A percentile compares a stretch with the other conserved stretches of the same genome.
phyloP scores from a whole-genome alignment of 148 eudicot genomes.

The Mesembryanthemum crystallinum region DNA sequence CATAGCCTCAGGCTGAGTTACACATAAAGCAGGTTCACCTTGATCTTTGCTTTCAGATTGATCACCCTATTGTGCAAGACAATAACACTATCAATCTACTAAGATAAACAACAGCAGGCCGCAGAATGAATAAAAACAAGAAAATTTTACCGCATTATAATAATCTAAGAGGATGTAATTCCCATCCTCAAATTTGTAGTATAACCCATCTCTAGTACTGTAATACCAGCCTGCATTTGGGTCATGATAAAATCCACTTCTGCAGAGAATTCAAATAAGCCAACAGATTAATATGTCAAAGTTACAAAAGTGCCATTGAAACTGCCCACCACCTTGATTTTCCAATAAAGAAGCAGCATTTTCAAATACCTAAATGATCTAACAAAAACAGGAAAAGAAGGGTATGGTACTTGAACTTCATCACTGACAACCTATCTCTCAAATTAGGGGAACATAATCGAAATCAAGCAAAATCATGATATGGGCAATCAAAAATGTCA shows the following conservation, averaged over 20 bases:
- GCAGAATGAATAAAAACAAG: neutral
- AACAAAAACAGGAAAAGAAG: neutral
- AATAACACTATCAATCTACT: conserved; percentile 10
- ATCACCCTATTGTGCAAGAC: conserved; percentile 27
- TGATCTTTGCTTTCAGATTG: conserved; percentile 27
- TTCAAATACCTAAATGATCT: neutral
- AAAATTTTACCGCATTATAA: conserved; percentile 40
- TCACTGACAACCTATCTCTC: neutral
- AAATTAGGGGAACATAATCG: neutral
- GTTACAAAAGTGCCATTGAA: neutral
- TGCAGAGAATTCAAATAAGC: conserved; percentile 34
- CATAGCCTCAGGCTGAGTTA: neutral
- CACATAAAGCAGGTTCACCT: conserved; percentile 16
- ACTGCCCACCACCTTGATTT: conserved; percentile 1
- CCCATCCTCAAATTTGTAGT: conserved; percentile 89
- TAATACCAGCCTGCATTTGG: conserved; percentile 94
- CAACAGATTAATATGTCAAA: neutral
- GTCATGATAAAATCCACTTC: conserved; percentile 94
- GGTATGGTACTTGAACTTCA: too few species aligned
- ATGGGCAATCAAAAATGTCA: neutral
- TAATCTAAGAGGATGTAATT: conserved; percentile 62
- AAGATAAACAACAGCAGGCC: neutral
- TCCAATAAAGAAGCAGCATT: neutral
- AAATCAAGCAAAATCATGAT: neutral
- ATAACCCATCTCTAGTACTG: conserved; percentile 69